Conservation (phyloP, 257 asterid species). For the Prunella vulgaris region DNA sequence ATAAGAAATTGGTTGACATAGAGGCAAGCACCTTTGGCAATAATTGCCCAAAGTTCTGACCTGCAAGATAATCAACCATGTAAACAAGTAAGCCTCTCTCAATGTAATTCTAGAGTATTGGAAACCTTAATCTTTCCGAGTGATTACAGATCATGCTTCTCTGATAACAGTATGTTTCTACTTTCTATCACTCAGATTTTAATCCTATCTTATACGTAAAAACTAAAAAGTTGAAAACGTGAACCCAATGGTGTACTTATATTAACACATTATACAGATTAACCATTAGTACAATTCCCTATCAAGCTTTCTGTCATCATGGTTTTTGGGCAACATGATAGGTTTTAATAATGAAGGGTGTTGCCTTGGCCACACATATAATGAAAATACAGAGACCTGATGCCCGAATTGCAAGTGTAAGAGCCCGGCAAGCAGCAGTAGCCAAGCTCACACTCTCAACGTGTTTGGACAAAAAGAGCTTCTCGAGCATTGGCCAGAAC, state of each 20-base stretch:
- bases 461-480: constrained; percentile 55
- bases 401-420: constrained; percentile 70
- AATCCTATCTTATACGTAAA: constrained; percentile 13
- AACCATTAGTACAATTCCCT: not conserved
- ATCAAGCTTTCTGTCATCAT: constrained; percentile 16
- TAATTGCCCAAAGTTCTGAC: constrained; percentile 50
- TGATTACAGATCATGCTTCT: constrained; percentile 2
- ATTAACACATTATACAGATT: not conserved
- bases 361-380: constrained; percentile 17
- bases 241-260: constrained; percentile 14
- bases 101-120: not conserved
- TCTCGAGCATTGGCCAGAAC: constrained; percentile 83
- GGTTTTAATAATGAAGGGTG: constrained; percentile 4
- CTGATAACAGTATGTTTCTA: not conserved
- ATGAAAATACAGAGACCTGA: constrained; percentile 47
- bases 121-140: not conserved
- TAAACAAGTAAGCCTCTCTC: constrained; percentile 13
- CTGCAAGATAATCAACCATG: constrained; percentile 41
- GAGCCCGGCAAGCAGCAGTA: constrained; percentile 85
- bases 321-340: constrained; percentile 9
- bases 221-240: constrained; percentile 13
- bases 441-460: constrained; percentile 66
- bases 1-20: constrained; percentile 54
- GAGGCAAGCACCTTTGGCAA: constrained; percentile 74
- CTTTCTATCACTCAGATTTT: not conserved